These are phyloP conservation scores for Cornus suecica DNA, from an alignment of 148 eudicot genomes.

Conservation along the genomic window DNA sequence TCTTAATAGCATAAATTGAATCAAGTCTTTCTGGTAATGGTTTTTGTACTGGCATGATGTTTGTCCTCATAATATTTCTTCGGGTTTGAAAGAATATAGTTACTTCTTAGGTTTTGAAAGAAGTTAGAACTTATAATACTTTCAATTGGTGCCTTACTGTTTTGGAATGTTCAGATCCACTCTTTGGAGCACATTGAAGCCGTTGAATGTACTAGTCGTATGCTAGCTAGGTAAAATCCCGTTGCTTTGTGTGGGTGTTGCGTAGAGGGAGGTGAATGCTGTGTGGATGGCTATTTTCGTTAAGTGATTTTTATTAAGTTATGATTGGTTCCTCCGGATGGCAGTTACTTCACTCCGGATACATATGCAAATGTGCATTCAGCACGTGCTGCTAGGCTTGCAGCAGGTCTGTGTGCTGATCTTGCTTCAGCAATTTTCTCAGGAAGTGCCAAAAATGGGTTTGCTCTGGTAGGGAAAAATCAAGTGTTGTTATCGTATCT, in stretches of 20 bases:
- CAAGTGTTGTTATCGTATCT: background rate
- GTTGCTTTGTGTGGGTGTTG: background rate
- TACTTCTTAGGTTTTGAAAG: background rate
- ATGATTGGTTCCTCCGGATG: constrained; percentile 11
- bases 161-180: constrained; percentile 67
- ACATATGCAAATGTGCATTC: constrained; percentile 97
- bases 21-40: background rate
- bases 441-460: constrained; percentile 86
- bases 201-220: constrained; percentile 65
- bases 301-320: background rate
- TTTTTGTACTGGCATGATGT: background rate
- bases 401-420: constrained; percentile 97
- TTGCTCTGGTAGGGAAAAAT: constrained; percentile 73
- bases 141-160: constrained; percentile 5
- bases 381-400: constrained; percentile 90
- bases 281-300: background rate
- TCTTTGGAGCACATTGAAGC: constrained; percentile 74
- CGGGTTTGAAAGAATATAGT: background rate
- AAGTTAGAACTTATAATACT: background rate
- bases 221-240: constrained; percentile 60
- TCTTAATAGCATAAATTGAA: background rate
- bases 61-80: background rate
- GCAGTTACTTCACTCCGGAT: constrained; percentile 94
- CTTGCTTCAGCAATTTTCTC: constrained; percentile 75
- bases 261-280: background rate